A percentile compares a stretch with the other conserved stretches of the same genome.
These are phyloP conservation scores for Glarea lozoyensis DNA, from an alignment of 495 filamentous ascomycete species.

Conservation along the genomic window DNA sequence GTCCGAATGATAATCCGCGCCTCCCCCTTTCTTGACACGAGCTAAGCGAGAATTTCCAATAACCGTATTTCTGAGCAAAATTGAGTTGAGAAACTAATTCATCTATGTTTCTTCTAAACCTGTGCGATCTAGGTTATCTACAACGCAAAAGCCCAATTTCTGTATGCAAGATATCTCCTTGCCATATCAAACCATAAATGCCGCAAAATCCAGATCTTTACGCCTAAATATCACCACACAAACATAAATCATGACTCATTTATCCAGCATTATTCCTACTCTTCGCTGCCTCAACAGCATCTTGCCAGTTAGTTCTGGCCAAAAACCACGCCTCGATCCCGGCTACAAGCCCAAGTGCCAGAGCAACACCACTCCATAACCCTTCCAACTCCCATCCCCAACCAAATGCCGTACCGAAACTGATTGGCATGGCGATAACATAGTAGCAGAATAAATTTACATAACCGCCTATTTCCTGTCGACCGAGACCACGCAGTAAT, in stretches of 20 bases:
- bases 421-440: conserved; percentile 73
- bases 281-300: conserved; percentile 64
- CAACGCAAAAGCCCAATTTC: too few relatives aligned
- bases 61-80: too few relatives aligned
- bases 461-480: conserved; percentile 83
- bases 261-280: conserved; percentile 53
- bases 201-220: too few relatives aligned
- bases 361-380: conserved; percentile 73
- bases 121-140: too few relatives aligned
- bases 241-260: conserved; percentile 14
- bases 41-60: too few relatives aligned
- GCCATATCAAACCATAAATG: too few relatives aligned
- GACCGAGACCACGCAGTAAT: conserved; percentile 71
- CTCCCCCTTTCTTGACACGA: too few relatives aligned
- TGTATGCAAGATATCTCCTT: too few relatives aligned
- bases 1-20: too few relatives aligned
- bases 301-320: conserved; percentile 58
- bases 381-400: conserved; percentile 65
- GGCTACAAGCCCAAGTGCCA: conserved; percentile 59
- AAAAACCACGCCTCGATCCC: conserved; percentile 59
- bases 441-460: conserved; percentile 83
- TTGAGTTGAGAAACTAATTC: too few relatives aligned
- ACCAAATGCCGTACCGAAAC: conserved; percentile 64
- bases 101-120: too few relatives aligned
- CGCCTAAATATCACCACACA: too few relatives aligned